These are phyloP conservation scores for Trichaptum fuscoviolaceum DNA, from an alignment of 768 basidiomycete species.

Conservation along the genomic window DNA sequence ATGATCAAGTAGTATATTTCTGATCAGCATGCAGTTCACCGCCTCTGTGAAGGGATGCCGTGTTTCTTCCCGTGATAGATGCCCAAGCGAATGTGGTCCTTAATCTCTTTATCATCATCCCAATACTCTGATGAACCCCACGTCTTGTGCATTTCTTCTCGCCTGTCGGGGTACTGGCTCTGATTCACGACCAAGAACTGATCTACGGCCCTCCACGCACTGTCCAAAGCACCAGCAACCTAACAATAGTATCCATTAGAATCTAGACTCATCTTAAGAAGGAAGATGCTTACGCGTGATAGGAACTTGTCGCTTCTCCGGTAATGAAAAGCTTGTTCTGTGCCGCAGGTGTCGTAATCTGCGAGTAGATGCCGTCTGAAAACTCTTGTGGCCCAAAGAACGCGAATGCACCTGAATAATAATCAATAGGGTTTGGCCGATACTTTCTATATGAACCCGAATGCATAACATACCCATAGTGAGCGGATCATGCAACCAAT, in stretches of 20 bases:
- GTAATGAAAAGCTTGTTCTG: neutral
- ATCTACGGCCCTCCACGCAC: neutral
- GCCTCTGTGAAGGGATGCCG: neutral
- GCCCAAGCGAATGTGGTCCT: neutral
- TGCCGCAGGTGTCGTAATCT: neutral
- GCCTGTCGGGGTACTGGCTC: neutral
- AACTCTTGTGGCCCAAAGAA: conserved; percentile 37
- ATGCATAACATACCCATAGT: conserved; percentile 28
- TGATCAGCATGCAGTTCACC: neutral
- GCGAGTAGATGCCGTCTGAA: conserved; percentile 8
- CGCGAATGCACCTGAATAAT: conserved; percentile 31
- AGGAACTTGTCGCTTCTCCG: neutral
- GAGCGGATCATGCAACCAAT: conserved; percentile 29
- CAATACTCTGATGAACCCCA: neutral
- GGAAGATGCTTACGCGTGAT: neutral
- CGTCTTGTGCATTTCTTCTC: neutral
- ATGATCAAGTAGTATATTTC: neutral
- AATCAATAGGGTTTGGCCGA: neutral
- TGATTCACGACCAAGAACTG: neutral
- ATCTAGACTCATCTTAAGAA: neutral
- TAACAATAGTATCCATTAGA: neutral
- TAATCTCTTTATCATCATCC: neutral
- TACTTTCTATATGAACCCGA: neutral
- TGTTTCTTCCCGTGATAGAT: neutral
- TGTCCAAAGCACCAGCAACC: neutral